phyloP scores from a whole-genome alignment of 371 early-diverging fungal genomes.

The Phascolomyces articulosus region DNA sequence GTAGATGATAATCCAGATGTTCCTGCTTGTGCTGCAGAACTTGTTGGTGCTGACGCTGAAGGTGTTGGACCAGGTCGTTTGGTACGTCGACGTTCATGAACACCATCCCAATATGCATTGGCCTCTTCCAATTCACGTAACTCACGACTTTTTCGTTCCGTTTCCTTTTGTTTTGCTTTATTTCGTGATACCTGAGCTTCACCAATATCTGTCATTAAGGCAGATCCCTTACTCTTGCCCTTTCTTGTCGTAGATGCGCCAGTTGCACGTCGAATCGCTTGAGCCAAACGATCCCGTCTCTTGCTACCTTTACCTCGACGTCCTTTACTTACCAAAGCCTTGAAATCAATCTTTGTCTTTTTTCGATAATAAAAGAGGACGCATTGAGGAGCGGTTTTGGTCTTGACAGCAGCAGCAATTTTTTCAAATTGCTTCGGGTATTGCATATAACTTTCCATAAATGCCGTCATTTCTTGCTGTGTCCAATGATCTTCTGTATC shows the following conservation, averaged over 20 bases:
- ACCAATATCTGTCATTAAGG: constrained; percentile 66
- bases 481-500: constrained; percentile 78
- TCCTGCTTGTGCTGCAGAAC: not conserved
- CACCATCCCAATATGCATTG: constrained; percentile 43
- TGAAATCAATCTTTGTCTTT: constrained; percentile 85
- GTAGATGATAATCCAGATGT: too few species aligned
- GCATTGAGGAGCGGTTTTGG: constrained; percentile 85
- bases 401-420: constrained; percentile 75
- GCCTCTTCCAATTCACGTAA: constrained; percentile 46
- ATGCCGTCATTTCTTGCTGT: constrained; percentile 76
- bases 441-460: constrained; percentile 76
- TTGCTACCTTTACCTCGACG: constrained; percentile 51
- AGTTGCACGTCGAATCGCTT: constrained; percentile 47
- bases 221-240: constrained; percentile 65
- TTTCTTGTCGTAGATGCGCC: constrained; percentile 32
- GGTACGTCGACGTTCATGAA: constrained; percentile 35
- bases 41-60: not conserved
- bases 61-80: constrained; percentile 14
- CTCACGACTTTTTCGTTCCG: constrained; percentile 45
- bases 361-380: constrained; percentile 92
- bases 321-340: constrained; percentile 65
- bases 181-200: constrained; percentile 57
- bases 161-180: constrained; percentile 53
- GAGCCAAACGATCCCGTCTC: constrained; percentile 44
- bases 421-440: constrained; percentile 92